Percentiles rank a stretch among this genome's conserved stretches.
These are phyloP conservation scores for Populus hybrid DNA, from an alignment of 441 rosid species.

Conservation along the genomic window DNA sequence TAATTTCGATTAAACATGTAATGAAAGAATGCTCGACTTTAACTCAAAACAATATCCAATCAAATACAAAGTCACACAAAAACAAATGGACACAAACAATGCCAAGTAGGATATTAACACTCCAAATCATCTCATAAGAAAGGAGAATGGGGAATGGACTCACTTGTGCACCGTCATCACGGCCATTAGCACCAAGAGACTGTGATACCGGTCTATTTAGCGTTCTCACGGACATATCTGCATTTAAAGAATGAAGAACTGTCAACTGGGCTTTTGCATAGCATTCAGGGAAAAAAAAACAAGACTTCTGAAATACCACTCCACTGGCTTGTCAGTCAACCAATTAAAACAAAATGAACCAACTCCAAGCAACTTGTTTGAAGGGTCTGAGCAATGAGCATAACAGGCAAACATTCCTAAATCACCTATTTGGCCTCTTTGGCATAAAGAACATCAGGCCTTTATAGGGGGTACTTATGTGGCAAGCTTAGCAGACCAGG, in stretches of 20 bases:
- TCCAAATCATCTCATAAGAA: background rate
- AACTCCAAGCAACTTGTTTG: background rate
- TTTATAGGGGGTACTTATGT: background rate
- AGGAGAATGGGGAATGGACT: constrained; percentile 23
- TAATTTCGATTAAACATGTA: background rate
- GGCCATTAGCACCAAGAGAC: constrained; percentile 73
- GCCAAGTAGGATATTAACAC: background rate
- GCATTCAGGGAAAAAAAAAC: background rate
- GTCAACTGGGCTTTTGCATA: background rate
- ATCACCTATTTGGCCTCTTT: background rate
- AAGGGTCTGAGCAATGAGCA: background rate
- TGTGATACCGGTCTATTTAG: constrained; percentile 70
- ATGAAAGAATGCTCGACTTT: background rate
- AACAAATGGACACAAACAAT: background rate
- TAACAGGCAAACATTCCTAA: background rate
- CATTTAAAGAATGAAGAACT: background rate
- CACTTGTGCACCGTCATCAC: constrained; percentile 86
- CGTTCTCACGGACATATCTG: constrained; percentile 52
- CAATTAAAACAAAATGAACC: background rate
- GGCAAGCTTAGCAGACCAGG: background rate
- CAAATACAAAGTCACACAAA: background rate
- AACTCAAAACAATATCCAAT: background rate
- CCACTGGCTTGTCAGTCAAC: background rate
- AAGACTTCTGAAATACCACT: background rate
- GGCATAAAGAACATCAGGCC: background rate